A percentile compares a stretch with the other conserved stretches of the same genome.
These are phyloP conservation scores for Leccinum sublutescens DNA, from an alignment of 768 basidiomycete species.

Conservation along the genomic window DNA sequence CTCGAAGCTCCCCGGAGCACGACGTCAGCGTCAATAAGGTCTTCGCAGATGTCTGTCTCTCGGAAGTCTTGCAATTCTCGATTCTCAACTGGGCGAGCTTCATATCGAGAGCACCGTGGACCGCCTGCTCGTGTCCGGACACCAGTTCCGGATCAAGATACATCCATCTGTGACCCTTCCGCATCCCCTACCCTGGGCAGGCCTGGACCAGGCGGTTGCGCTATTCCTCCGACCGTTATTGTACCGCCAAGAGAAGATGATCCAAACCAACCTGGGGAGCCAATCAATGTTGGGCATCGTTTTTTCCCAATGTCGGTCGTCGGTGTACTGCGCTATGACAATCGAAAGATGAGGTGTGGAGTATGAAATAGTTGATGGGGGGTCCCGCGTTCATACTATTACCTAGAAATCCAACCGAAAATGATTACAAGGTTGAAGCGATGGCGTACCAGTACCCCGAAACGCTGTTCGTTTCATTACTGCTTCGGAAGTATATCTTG, in stretches of 20 bases:
- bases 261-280: constrained; percentile 10
- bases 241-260: constrained; percentile 7
- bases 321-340: constrained; percentile 8
- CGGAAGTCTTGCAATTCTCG: constrained; percentile 13
- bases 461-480: constrained; percentile 18
- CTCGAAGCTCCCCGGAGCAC: constrained; percentile 4
- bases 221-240: not conserved
- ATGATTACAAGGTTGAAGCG: constrained; percentile 10
- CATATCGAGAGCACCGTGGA: constrained; percentile 23
- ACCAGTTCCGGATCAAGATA: not conserved
- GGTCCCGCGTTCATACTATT: not conserved
- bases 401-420: not conserved
- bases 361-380: not conserved
- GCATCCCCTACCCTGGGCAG: not conserved
- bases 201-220: not conserved
- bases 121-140: constrained; percentile 11
- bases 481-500: not conserved
- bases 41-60: constrained; percentile 9
- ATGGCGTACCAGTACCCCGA: constrained; percentile 20
- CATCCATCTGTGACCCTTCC: not conserved
- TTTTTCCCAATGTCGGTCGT: constrained; percentile 17
- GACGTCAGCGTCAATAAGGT: constrained; percentile 9
- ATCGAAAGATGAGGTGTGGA: constrained; percentile 11
- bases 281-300: not conserved
- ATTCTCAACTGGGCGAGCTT: constrained; percentile 21